Evolutionary conservation across 768 basidiomycete species (phyloP), one percentile per base, ranked within the genome.

Genomic region (Auriscalpium microsporum): DNA sequence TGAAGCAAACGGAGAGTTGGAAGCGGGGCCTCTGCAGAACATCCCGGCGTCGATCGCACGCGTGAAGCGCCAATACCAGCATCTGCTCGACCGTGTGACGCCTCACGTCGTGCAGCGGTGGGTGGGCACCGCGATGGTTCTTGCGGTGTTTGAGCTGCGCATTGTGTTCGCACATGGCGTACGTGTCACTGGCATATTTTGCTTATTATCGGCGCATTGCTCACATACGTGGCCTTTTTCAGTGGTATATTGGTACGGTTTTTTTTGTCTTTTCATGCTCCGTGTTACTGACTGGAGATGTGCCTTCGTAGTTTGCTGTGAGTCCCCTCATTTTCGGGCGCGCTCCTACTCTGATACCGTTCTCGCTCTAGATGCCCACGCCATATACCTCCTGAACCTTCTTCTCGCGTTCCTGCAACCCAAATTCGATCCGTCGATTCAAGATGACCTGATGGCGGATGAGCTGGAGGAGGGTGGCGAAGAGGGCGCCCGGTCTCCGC

Each of bases 371-470:
- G 88, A 95, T 67, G 94, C 90, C 16, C 86, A 90, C 62, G 94
- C 91, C 34, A 97, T 96, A 63, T 97, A 97, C 73, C 82, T 95
- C 59, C 80, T 97, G 57, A 96, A 99, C 74, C 82, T 99, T 52
- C 83, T 99, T 53, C 80, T 99, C 61, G 95, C 96, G 2, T 99
- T 99, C 78, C 78, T 99, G 16, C 94, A 97, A 75, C 96, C 96
- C 36, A 90, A 87, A 69, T 98, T 99, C 69, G 96, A 99, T 71
- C 95, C 96, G 0, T 95, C 94, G 2, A 74, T 97, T 35, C 88
- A 94, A 61, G 91, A 91, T 47, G 96, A 99, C 68, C 75, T 97
- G 11, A 77, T 91, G 59, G 96, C 93, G 2, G 90, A 94, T 61
- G 94, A 97, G 66, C 87, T 96, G 17, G 96, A 99, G 64, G 94